A percentile compares a stretch with the other conserved stretches of the same genome.
These are phyloP conservation scores for Amanita rimosa DNA, from an alignment of 768 basidiomycete species.

Conservation along the genomic window DNA sequence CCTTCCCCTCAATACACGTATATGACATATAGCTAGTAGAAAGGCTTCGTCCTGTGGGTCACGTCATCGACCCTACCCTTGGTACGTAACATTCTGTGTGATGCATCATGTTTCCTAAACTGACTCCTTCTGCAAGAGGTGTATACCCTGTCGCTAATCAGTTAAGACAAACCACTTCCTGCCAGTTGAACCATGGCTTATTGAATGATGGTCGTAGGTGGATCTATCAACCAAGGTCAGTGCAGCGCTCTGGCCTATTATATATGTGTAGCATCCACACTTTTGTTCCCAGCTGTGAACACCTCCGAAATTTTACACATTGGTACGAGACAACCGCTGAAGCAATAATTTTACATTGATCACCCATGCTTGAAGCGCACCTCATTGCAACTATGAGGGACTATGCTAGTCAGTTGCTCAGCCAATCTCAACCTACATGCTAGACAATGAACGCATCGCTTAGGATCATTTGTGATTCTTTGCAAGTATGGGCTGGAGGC, in stretches of 20 bases:
- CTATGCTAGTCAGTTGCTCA: slow-evolving; percentile 1
- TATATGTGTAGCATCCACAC: background rate
- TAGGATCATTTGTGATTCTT: slow-evolving; percentile 5
- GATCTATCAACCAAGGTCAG: background rate
- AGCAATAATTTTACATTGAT: background rate
- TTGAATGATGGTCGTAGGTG: background rate
- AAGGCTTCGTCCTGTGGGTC: background rate
- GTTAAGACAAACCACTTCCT: background rate
- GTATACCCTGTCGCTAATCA: background rate
- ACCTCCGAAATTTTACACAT: background rate
- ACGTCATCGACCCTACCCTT: background rate
- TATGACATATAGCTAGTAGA: background rate
- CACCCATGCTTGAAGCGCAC: background rate
- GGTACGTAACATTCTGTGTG: background rate
- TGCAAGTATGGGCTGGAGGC: slow-evolving; percentile 2
- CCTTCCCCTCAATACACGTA: background rate
- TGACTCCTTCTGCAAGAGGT: background rate
- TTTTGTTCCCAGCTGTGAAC: background rate
- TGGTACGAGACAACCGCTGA: background rate
- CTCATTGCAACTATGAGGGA: slow-evolving; percentile 4
- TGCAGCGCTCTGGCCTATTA: background rate
- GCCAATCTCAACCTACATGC: too few species aligned
- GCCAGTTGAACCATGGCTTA: background rate
- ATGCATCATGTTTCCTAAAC: background rate
- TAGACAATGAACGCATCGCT: background rate